Conservation (phyloP, 306 rosid species). For the Rubus idaeus region DNA sequence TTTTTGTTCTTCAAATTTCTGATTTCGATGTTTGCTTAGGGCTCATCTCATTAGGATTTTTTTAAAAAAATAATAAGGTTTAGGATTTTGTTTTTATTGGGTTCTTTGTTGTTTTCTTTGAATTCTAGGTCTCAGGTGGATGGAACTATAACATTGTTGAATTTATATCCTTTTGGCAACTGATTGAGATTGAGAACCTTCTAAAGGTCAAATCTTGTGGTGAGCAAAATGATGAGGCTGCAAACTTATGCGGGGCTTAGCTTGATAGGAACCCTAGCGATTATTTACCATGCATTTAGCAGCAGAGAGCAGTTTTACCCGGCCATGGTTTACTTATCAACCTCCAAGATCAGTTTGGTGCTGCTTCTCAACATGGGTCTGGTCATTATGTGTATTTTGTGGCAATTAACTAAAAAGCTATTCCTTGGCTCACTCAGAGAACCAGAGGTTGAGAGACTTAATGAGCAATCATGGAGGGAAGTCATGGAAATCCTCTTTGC, state of each 20-base stretch:
- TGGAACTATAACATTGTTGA: not conserved
- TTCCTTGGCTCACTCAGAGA: constrained; percentile 94
- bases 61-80: too few species aligned
- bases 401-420: constrained; percentile 82
- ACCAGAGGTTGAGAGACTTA: constrained; percentile 98
- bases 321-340: constrained; percentile 90
- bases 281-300: constrained; percentile 84
- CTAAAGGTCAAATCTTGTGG: not conserved
- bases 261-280: constrained; percentile 77
- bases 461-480: constrained; percentile 98
- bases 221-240: constrained; percentile 71
- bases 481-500: constrained; percentile 98
- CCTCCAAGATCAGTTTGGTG: constrained; percentile 93
- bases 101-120: not conserved
- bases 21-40: constrained; percentile 27
- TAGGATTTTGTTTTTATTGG: not conserved
- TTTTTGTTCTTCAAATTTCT: not conserved
- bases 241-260: constrained; percentile 91
- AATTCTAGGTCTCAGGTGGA: constrained; percentile 6
- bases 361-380: constrained; percentile 97
- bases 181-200: constrained; percentile 1
- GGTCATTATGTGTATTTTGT: constrained; percentile 78
- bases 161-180: not conserved
- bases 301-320: constrained; percentile 98
- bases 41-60: constrained; percentile 17